Conservation (phyloP, 2,329 filamentous ascomycete species). For the Fusarium sp. region DNA sequence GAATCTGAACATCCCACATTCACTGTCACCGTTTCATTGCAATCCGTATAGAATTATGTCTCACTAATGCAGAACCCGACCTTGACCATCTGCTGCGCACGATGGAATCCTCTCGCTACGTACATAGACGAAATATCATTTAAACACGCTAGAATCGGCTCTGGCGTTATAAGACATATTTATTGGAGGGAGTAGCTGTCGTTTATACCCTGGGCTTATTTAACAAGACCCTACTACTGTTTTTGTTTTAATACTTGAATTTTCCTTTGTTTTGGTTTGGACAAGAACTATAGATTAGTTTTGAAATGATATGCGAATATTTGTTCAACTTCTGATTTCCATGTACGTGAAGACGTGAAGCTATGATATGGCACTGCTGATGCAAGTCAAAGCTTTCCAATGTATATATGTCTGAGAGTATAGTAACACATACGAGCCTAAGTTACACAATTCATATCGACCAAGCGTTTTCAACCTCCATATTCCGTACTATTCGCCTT, state of each 20-base stretch:
- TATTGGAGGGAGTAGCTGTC: slow-evolving; percentile 33
- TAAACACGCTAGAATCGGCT: slow-evolving; percentile 24
- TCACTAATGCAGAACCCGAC: slow-evolving; percentile 15
- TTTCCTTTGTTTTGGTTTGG: slow-evolving; percentile 17
- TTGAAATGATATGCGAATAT: slow-evolving; percentile 46
- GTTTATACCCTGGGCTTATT: slow-evolving; percentile 46
- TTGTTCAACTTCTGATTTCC: background rate
- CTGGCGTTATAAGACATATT: slow-evolving; percentile 33
- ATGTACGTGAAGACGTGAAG: background rate
- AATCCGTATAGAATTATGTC: slow-evolving; percentile 4
- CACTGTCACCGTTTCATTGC: slow-evolving; percentile 2
- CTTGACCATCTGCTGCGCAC: slow-evolving; percentile 35
- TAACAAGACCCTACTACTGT: slow-evolving; percentile 11
- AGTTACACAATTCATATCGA: background rate
- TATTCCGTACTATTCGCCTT: slow-evolving; percentile 25
- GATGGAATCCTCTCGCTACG: slow-evolving; percentile 26
- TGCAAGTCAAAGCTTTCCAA: background rate
- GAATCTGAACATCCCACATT: slow-evolving; percentile 43
- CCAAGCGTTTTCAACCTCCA: slow-evolving; percentile 5
- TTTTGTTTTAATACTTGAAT: slow-evolving; percentile 11
- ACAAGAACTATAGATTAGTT: slow-evolving; percentile 31
- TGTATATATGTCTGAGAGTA: slow-evolving; percentile 9
- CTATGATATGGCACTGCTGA: background rate
- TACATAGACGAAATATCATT: slow-evolving; percentile 27
- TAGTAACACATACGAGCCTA: background rate